Evolutionary conservation across 2,329 filamentous ascomycete genomes (phyloP).

Genomic region (Penicillium sclerotiorum): DNA sequence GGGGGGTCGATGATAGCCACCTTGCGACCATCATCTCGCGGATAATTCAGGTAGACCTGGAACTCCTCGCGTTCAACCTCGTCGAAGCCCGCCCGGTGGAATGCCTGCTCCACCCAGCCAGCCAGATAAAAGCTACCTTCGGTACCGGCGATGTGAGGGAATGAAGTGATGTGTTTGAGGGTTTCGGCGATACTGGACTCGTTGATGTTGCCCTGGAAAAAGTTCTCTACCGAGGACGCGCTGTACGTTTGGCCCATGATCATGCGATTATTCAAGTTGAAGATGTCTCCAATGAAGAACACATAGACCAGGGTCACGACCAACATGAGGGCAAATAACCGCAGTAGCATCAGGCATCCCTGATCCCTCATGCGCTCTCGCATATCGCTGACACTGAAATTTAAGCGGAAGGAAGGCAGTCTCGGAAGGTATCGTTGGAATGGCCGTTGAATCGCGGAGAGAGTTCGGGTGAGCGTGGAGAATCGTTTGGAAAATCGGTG

Average conservation of each 20-base stretch:
- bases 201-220: slow-evolving; percentile 74
- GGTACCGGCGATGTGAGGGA: slow-evolving; percentile 90
- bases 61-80: slow-evolving; percentile 76
- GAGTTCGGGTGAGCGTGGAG: slow-evolving; percentile 57
- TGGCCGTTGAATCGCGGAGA: slow-evolving; percentile 60
- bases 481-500: slow-evolving; percentile 60
- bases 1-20: slow-evolving; percentile 77
- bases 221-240: slow-evolving; percentile 76
- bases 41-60: slow-evolving; percentile 91
- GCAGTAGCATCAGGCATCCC: slow-evolving; percentile 68
- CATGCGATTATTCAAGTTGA: slow-evolving; percentile 67
- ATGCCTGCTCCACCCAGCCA: slow-evolving; percentile 79
- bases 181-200: slow-evolving; percentile 70
- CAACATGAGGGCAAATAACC: slow-evolving; percentile 73
- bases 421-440: slow-evolving; percentile 50
- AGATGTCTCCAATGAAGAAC: slow-evolving; percentile 82
- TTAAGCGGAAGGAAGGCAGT: slow-evolving; percentile 45
- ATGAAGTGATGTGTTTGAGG: slow-evolving; percentile 75
- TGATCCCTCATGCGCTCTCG: slow-evolving; percentile 48
- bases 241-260: slow-evolving; percentile 73
- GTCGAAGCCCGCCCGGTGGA: slow-evolving; percentile 72
- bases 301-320: slow-evolving; percentile 79
- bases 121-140: slow-evolving; percentile 87
- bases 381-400: slow-evolving; percentile 41
- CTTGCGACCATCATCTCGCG: slow-evolving; percentile 71